Conservation (phyloP, 1,284 basidiomycete genomes). For the Pseudomicrostroma phylloplanum region DNA sequence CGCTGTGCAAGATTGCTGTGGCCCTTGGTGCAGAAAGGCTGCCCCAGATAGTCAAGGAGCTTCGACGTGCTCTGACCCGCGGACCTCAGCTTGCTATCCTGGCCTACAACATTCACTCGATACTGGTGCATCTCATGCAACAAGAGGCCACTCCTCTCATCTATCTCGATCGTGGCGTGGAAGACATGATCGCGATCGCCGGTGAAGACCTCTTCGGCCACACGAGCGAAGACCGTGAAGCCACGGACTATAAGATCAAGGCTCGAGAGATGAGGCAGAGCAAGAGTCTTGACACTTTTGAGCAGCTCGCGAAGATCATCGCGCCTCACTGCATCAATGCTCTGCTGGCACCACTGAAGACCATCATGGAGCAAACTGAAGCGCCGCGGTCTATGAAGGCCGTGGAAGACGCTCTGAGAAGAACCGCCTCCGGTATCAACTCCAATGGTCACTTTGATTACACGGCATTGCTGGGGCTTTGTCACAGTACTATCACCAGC, state of each 20-base stretch:
- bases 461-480: slow-evolving; percentile 70
- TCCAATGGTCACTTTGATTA: slow-evolving; percentile 69
- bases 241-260: slow-evolving; percentile 88
- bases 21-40: slow-evolving; percentile 71
- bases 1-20: slow-evolving; percentile 73
- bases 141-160: slow-evolving; percentile 54
- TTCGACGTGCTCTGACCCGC: slow-evolving; percentile 73
- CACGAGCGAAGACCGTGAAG: slow-evolving; percentile 79
- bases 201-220: slow-evolving; percentile 92
- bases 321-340: slow-evolving; percentile 59
- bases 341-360: slow-evolving; percentile 72
- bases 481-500: slow-evolving; percentile 81
- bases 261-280: slow-evolving; percentile 42
- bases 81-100: slow-evolving; percentile 92
- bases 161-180: slow-evolving; percentile 61
- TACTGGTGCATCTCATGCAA: slow-evolving; percentile 62
- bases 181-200: slow-evolving; percentile 73
- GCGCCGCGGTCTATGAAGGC: slow-evolving; percentile 73
- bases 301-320: slow-evolving; percentile 40
- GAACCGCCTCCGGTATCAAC: slow-evolving; percentile 78
- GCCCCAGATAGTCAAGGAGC: slow-evolving; percentile 68
- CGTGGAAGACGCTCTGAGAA: slow-evolving; percentile 79
- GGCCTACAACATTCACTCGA: slow-evolving; percentile 74
- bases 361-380: slow-evolving; percentile 79
- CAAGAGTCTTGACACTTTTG: slow-evolving; percentile 49